Evolutionary conservation across 108 stramenopile genomes (phyloP), one percentile per base, ranked within the genome.

Genomic region (Discostella stelligeroides): DNA sequence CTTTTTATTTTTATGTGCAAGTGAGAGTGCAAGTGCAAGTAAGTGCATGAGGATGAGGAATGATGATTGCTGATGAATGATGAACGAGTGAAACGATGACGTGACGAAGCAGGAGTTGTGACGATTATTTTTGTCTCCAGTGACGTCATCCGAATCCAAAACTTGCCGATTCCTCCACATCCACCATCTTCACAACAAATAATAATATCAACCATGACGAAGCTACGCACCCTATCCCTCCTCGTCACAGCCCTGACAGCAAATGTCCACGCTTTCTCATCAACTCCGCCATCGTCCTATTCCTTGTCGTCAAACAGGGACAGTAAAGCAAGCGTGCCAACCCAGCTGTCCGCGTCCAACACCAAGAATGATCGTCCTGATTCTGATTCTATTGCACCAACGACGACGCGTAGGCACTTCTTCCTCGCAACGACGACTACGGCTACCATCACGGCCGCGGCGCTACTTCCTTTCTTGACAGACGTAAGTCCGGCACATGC

Each of bases 391-490:
- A n/a, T n/a, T n/a, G n/a, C 43, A 45, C 43, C 13, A 45, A 7
- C 43, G 9, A 45, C n/a, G 43, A 45, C 43, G 43, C 57, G 68
- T 20, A 68, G 75, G 55, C 50, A 63, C 42, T 68, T 75, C 45
- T 40, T 75, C 17, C 34, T 34, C 3, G 3, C 34, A 6, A 5
- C 34, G 6, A 61, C 60, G 15, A 55, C 40, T 0, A 49, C 42
- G 5, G 49, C 60, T 20, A 17, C 58, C 0, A 41, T 57, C 0
- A 42, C 37, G 15, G 50, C 46, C 5, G 49, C 58, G 13, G 65
- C 45, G 17, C 45, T 54, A 10, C 53, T 75, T 34, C 46, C 75
- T n/a, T 30, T 62, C 17, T 15, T 63, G 8, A 0, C 28, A 7
- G 23, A 18, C 11, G 27, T 66, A 25, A 27, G 24, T 4, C 48